Conservation (phyloP, 352 stramenopile genomes). For the Phytophthora multivora region DNA sequence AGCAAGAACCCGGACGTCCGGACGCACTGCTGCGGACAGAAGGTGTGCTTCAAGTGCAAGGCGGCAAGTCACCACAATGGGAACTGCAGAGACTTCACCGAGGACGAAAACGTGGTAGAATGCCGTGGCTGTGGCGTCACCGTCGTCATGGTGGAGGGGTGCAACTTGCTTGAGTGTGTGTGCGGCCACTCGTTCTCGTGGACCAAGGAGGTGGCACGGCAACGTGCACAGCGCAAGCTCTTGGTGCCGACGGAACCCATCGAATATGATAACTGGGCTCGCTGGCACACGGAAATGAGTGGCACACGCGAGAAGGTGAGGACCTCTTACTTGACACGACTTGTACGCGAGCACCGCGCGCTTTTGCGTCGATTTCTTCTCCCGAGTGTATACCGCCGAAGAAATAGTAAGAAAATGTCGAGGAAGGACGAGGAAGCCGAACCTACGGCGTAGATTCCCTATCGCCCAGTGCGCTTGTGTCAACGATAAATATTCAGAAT, state of each 20-base stretch:
- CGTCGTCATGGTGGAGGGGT: slow-evolving; percentile 70
- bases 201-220: slow-evolving; percentile 50
- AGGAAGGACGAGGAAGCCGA: not conserved
- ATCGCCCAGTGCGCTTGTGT: no score
- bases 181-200: slow-evolving; percentile 62
- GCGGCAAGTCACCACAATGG: slow-evolving; percentile 45
- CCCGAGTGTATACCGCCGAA: slow-evolving; percentile 20
- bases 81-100: slow-evolving; percentile 58
- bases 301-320: slow-evolving; percentile 32
- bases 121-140: slow-evolving; percentile 61
- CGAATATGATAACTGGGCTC: slow-evolving; percentile 35
- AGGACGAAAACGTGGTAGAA: slow-evolving; percentile 57
- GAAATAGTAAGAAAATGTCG: slow-evolving; percentile 11
- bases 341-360: slow-evolving; percentile 39
- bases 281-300: slow-evolving; percentile 34
- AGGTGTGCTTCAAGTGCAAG: slow-evolving; percentile 76
- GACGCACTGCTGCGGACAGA: slow-evolving; percentile 47
- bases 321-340: slow-evolving; percentile 28
- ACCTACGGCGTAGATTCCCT: no score
- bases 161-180: slow-evolving; percentile 51
- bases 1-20: slow-evolving; percentile 47
- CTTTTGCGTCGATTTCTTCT: slow-evolving; percentile 38
- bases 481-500: no score
- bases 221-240: slow-evolving; percentile 53
- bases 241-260: slow-evolving; percentile 36